Base-by-base conservation (phyloP, 495 filamentous ascomycete species). In the Penicillium roqueforti region DNA sequence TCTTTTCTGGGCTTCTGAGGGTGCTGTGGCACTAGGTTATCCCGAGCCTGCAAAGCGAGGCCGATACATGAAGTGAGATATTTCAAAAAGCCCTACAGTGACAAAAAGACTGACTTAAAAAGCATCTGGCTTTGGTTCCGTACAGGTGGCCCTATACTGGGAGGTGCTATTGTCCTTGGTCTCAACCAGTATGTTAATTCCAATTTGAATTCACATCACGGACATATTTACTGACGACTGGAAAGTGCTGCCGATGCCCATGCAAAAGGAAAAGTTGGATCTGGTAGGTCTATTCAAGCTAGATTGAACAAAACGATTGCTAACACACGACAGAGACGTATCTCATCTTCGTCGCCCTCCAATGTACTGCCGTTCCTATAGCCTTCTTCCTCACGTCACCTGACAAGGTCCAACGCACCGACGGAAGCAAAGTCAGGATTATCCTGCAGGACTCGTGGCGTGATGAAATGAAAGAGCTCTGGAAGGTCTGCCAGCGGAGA, bases 1-100 rank as follows among this genome's bases (percentile, higher is more conserved):
- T 32, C 71, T 85, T 0, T 86, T 86, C 65, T 86, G 83, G 84
- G 77, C 76, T 39, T 77, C 81, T 14, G 83, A 86, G 62, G 81
- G 79, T 18, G 83, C 83, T 7, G 82, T 86, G 29, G 83, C 82
- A 14, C 74, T 86, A 28, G 74, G 78, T 0, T 87, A 87, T 57
- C 82, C 83, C 0, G 83, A 86, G 58, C 76, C 78, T 4, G 70
- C 74, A 40, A 85, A 86, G 49, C 64, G 77, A 53, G 82, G 80
- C 13, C 71, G 71, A 46, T 79, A 78, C 37, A 74, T 85, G 60
- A 69, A 71, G 65, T 68, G 18, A 53, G 62, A 36, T 36, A 36
- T 36, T 36, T n/a, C 6, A 16, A n/a, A 36, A n/a, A 8, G 6
- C 8, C 4, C 3, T 3, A 16, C 32, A 36, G n/a, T 19, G 8